phyloP scores from a whole-genome alignment of 805 yeast species.

The Saturnispora quitensis region DNA sequence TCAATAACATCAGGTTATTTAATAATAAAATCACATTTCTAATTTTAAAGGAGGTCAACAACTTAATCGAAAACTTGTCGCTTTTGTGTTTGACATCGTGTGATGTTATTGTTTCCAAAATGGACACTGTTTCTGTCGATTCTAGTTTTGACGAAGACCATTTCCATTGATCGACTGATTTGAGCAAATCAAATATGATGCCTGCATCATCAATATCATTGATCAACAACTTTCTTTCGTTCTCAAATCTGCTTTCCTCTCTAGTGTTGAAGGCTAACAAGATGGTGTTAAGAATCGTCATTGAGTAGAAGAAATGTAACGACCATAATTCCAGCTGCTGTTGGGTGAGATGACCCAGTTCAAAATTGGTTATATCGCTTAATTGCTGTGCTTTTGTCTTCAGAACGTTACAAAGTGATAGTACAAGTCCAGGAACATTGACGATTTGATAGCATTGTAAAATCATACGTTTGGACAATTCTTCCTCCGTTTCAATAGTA shows the following conservation, averaged over 20 bases:
- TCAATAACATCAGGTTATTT: slow-evolving; percentile 45
- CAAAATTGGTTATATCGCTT: slow-evolving; percentile 18
- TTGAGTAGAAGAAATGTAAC: slow-evolving; percentile 21
- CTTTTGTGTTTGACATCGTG: slow-evolving; percentile 3
- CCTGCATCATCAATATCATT: slow-evolving; percentile 21
- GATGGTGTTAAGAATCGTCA: slow-evolving; percentile 23
- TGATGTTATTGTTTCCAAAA: slow-evolving; percentile 12
- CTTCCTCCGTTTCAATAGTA: slow-evolving; percentile 16
- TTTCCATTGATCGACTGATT: slow-evolving; percentile 58
- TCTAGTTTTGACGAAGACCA: slow-evolving; percentile 32
- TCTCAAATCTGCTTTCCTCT: slow-evolving; percentile 7
- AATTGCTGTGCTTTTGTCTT: slow-evolving; percentile 11
- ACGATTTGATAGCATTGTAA: slow-evolving; percentile 19
- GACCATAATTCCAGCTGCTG: slow-evolving; percentile 15
- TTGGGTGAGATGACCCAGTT: background rate
- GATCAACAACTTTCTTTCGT: slow-evolving; percentile 3
- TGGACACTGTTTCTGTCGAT: slow-evolving; percentile 12
- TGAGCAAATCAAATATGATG: slow-evolving; percentile 36
- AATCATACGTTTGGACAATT: slow-evolving; percentile 13
- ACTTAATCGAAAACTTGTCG: slow-evolving; percentile 19
- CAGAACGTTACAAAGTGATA: slow-evolving; percentile 10
- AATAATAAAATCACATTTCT: slow-evolving; percentile 47
- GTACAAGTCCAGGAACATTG: slow-evolving; percentile 8
- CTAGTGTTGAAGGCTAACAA: slow-evolving; percentile 11
- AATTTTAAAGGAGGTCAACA: slow-evolving; percentile 32